Evolutionary conservation across 2,329 filamentous ascomycete species (phyloP).

Genomic region (Penicillium freii): DNA sequence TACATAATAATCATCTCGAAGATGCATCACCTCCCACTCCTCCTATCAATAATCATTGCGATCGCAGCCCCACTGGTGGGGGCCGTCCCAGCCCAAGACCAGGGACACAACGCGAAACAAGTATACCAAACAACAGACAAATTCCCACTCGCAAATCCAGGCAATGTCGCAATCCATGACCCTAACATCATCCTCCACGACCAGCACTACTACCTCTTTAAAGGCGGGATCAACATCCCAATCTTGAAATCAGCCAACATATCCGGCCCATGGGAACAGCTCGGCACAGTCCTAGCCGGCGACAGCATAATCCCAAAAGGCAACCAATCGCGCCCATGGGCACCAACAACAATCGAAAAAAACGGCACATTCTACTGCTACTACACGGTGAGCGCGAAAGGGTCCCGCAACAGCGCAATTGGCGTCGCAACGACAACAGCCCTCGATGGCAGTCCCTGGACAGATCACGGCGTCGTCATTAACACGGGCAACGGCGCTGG

Average conservation of each 20-base stretch:
- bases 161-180: slow-evolving; percentile 33
- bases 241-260: slow-evolving; percentile 12
- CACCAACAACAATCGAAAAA: slow-evolving; percentile 33
- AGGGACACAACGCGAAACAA: slow-evolving; percentile 1
- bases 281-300: slow-evolving; percentile 33
- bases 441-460: slow-evolving; percentile 30
- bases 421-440: slow-evolving; percentile 34
- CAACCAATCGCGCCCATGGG: slow-evolving; percentile 36
- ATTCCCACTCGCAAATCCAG: slow-evolving; percentile 30
- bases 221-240: slow-evolving; percentile 24
- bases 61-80: neutral
- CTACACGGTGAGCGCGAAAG: slow-evolving; percentile 33
- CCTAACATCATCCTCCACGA: slow-evolving; percentile 34
- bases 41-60: slow-evolving; percentile 4
- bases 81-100: slow-evolving; percentile 2
- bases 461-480: slow-evolving; percentile 37
- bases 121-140: slow-evolving; percentile 28
- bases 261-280: slow-evolving; percentile 34
- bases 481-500: slow-evolving; percentile 29
- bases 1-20: slow-evolving; percentile 1
- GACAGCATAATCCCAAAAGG: slow-evolving; percentile 32
- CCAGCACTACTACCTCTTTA: slow-evolving; percentile 36
- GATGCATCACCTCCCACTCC: slow-evolving; percentile 1
- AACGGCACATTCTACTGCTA: slow-evolving; percentile 38
- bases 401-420: slow-evolving; percentile 36